Evolutionary conservation across 805 yeast species (phyloP).

Genomic region (Vanderwaltozyma yarrowii): DNA sequence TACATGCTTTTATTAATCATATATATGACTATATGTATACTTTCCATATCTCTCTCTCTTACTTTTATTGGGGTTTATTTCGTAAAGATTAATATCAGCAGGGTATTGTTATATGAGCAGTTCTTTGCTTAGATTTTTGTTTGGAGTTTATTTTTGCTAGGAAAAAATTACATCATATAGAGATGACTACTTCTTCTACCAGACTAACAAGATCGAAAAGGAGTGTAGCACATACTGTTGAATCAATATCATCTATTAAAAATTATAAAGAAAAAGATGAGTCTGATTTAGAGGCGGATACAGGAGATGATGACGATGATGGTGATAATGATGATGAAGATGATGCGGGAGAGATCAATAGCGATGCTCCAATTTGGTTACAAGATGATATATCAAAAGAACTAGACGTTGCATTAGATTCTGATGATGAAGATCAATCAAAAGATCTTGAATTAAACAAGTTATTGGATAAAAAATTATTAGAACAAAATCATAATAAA

Average conservation of each 20-base stretch:
- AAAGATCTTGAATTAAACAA: conserved; percentile 6
- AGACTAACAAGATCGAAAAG: conserved; percentile 2
- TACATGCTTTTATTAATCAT: too few relatives aligned
- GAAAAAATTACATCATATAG: too few relatives aligned
- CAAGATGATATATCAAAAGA: conserved; percentile 13
- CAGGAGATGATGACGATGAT: conserved; percentile 4
- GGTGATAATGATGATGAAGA: conserved; percentile 5
- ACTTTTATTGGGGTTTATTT: too few relatives aligned
- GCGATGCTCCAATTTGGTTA: conserved; percentile 19
- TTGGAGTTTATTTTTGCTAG: too few relatives aligned
- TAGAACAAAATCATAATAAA: not conserved
- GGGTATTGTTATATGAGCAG: too few relatives aligned
- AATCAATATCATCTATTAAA: not conserved
- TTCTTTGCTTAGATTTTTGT: too few relatives aligned
- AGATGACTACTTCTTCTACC: not conserved
- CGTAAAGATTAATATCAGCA: too few relatives aligned
- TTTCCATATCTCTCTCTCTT: too few relatives aligned
- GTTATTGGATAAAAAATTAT: not conserved
- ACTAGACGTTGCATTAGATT: conserved; percentile 17
- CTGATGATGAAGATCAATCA: conserved; percentile 12
- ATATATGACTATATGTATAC: too few relatives aligned
- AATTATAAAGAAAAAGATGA: conserved; percentile 24
- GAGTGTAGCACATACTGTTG: too few relatives aligned
- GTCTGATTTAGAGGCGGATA: conserved; percentile 19
- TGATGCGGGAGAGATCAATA: too few relatives aligned